Evolutionary conservation across 371 early-diverging fungal species (phyloP).

Genomic region (Entomophthora muscae): DNA sequence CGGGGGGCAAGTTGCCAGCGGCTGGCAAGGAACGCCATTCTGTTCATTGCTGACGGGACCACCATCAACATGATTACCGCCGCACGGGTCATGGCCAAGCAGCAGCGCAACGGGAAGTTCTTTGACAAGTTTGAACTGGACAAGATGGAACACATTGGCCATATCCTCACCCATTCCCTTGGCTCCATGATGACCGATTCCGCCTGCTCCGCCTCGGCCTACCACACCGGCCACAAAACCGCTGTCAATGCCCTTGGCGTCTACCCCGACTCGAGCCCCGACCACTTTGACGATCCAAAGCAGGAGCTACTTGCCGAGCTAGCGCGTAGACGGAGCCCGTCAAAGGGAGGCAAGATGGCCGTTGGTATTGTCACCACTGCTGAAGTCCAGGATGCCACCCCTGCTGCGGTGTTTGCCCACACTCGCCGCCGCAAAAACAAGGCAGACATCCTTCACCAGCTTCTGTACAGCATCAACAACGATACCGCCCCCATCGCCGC

Average conservation of each 20-base stretch:
- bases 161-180: conserved; percentile 45
- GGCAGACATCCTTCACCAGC: conserved; percentile 38
- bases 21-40: conserved; percentile 49
- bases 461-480: conserved; percentile 27
- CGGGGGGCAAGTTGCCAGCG: conserved; percentile 26
- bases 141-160: conserved; percentile 40
- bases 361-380: conserved; percentile 60
- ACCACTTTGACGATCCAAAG: conserved; percentile 36
- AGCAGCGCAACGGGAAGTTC: conserved; percentile 32
- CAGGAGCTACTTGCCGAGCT: conserved; percentile 44
- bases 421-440: conserved; percentile 33
- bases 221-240: conserved; percentile 45
- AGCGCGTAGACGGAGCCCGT: conserved; percentile 45
- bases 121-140: conserved; percentile 37
- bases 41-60: conserved; percentile 61
- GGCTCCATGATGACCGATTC: conserved; percentile 57
- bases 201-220: conserved; percentile 54
- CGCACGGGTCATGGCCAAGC: conserved; percentile 30
- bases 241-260: conserved; percentile 41
- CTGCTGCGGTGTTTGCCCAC: conserved; percentile 45
- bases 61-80: conserved; percentile 39
- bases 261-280: conserved; percentile 32
- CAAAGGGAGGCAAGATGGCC: conserved; percentile 23
- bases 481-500: conserved; percentile 29
- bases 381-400: conserved; percentile 50